phyloP scores from a whole-genome alignment of 805 yeast genomes.

The Ascoidea asiatica region DNA sequence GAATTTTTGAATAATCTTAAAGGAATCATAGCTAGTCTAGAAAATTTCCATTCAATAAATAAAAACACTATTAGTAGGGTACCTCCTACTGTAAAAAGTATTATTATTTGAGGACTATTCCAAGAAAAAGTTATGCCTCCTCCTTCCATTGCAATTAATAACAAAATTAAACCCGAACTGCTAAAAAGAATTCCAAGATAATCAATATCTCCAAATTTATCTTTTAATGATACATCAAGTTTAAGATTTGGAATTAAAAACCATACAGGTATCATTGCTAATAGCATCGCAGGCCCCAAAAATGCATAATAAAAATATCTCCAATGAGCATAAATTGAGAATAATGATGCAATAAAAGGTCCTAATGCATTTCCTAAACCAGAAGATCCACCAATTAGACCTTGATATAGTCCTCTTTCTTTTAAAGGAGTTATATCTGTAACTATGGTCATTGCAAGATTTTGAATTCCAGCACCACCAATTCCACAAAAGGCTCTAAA shows the following conservation, averaged over 20 bases:
- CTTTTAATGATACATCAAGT: no score
- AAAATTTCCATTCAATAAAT: slow-evolving; percentile 33
- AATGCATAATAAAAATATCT: slow-evolving; percentile 35
- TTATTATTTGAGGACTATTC: slow-evolving; percentile 30
- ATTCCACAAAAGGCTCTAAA: slow-evolving; percentile 44
- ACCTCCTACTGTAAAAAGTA: slow-evolving; percentile 29
- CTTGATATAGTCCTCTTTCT: slow-evolving; percentile 45
- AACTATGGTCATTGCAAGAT: slow-evolving; percentile 36
- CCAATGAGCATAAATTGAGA: slow-evolving; percentile 33
- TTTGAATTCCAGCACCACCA: slow-evolving; percentile 40
- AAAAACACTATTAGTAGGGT: slow-evolving; percentile 27
- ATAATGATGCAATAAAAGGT: slow-evolving; percentile 40
- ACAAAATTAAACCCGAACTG: slow-evolving; percentile 31
- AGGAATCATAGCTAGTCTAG: slow-evolving; percentile 43
- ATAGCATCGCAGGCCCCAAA: slow-evolving; percentile 34
- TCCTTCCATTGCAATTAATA: slow-evolving; percentile 41
- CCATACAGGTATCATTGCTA: no score
- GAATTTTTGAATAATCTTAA: slow-evolving; percentile 25
- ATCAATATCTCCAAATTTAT: slow-evolving; percentile 38
- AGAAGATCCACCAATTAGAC: slow-evolving; percentile 34
- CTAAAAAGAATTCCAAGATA: slow-evolving; percentile 35
- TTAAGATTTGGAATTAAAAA: no score
- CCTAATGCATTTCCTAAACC: slow-evolving; percentile 41
- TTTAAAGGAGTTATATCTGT: slow-evolving; percentile 40
- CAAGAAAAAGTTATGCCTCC: slow-evolving; percentile 50